These are phyloP conservation scores for Fonsecaea pugnacius DNA, from an alignment of 2,329 filamentous ascomycete species.

Conservation along the genomic window DNA sequence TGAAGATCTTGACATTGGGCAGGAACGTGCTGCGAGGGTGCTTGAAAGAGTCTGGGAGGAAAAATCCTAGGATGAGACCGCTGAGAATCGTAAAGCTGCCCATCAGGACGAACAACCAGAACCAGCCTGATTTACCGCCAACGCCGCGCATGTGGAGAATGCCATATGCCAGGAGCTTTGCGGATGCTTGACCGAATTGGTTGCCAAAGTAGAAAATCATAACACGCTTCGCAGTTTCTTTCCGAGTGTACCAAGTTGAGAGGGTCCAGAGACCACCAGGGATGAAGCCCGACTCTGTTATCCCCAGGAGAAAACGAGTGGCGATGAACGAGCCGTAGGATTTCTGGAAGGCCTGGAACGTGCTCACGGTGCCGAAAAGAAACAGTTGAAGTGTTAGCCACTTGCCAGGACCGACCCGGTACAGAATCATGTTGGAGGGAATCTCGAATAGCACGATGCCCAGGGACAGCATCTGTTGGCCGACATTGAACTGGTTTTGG, in stretches of 20 bases:
- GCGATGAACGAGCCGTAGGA: constrained; percentile 55
- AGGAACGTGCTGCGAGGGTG: constrained; percentile 52
- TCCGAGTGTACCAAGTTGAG: constrained; percentile 60
- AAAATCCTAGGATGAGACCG: constrained; percentile 48
- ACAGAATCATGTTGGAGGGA: constrained; percentile 59
- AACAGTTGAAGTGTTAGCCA: constrained; percentile 61
- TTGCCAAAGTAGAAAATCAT: constrained; percentile 63
- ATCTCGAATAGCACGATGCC: constrained; percentile 57
- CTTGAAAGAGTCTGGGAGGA: constrained; percentile 53
- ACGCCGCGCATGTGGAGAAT: constrained; percentile 56
- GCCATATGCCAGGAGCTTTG: constrained; percentile 46
- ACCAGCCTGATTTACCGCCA: constrained; percentile 58
- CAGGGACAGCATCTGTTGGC: constrained; percentile 56
- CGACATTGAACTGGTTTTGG: constrained; percentile 61
- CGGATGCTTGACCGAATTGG: constrained; percentile 54
- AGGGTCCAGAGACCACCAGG: constrained; percentile 58
- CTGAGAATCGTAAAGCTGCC: constrained; percentile 57
- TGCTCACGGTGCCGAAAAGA: constrained; percentile 57
- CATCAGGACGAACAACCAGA: constrained; percentile 61
- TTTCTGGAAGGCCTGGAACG: constrained; percentile 59
- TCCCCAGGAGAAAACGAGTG: constrained; percentile 58
- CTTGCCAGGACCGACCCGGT: constrained; percentile 57
- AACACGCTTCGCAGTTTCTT: constrained; percentile 58
- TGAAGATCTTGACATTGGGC: constrained; percentile 45
- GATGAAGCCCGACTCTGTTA: constrained; percentile 61